Evolutionary conservation across 257 asterid species (phyloP).

Genomic region (Solanum chmielewskii): DNA sequence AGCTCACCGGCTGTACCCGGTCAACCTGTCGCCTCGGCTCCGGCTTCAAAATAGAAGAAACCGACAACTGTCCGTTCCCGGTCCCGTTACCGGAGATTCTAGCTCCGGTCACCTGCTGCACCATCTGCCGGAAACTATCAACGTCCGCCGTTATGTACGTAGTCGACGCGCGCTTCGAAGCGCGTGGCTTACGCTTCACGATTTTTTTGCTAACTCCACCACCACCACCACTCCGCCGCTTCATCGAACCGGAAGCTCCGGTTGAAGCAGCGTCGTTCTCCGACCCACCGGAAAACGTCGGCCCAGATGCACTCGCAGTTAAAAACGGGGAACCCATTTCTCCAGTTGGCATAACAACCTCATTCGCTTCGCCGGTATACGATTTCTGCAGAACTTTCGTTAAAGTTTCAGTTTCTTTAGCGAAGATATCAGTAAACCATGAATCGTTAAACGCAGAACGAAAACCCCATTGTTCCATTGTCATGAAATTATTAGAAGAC

Average conservation of each 20-base stretch:
- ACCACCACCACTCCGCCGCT: constrained; percentile 5
- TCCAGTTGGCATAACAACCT: not conserved
- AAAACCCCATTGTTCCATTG: constrained; percentile 53
- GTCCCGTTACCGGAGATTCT: constrained; percentile 12
- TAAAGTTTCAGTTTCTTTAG: constrained; percentile 49
- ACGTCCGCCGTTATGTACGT: constrained; percentile 85
- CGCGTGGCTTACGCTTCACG: constrained; percentile 63
- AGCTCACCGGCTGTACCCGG: constrained; percentile 16
- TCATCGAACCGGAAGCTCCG: constrained; percentile 10
- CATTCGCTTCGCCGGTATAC: not conserved
- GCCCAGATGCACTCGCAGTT: constrained; percentile 15
- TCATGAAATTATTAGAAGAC: constrained; percentile 40
- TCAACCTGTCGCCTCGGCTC: constrained; percentile 42
- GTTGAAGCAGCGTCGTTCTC: constrained; percentile 34
- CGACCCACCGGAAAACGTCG: constrained; percentile 43
- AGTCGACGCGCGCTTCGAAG: constrained; percentile 63
- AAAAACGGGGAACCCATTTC: not conserved
- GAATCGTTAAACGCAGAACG: constrained; percentile 45
- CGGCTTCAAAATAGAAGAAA: constrained; percentile 39
- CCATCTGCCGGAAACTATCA: constrained; percentile 87
- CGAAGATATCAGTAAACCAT: constrained; percentile 38
- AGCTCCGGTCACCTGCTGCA: constrained; percentile 86
- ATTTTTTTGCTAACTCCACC: constrained; percentile 27
- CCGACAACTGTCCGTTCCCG: constrained; percentile 3
- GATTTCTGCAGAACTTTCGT: constrained; percentile 56